These are phyloP conservation scores for Pseudozyma tsukubaensis DNA, from an alignment of 1,284 basidiomycete genomes.

Conservation along the genomic window DNA sequence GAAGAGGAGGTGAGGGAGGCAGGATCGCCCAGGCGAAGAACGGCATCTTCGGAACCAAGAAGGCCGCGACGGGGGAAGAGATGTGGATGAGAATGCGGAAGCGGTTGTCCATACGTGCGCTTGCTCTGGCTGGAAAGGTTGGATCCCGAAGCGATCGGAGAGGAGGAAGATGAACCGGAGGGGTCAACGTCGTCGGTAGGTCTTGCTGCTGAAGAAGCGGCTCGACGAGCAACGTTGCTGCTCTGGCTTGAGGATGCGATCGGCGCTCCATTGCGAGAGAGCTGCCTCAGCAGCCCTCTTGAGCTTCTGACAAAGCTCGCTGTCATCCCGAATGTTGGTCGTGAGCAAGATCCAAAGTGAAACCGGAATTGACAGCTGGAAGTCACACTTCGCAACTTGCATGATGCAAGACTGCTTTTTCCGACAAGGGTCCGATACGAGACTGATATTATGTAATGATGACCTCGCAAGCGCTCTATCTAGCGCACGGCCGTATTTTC, in stretches of 20 bases:
- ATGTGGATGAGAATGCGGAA: slow-evolving; percentile 81
- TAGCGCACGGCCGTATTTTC: no score
- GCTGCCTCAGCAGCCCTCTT: slow-evolving; percentile 12
- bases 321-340: slow-evolving; percentile 7
- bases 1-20: slow-evolving; percentile 3
- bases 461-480: no score
- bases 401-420: slow-evolving; percentile 3
- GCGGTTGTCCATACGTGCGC: slow-evolving; percentile 77
- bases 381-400: not conserved
- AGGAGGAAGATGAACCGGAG: slow-evolving; percentile 11
- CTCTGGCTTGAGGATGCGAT: slow-evolving; percentile 3
- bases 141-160: slow-evolving; percentile 15
- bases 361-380: not conserved
- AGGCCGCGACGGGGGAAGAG: slow-evolving; percentile 72
- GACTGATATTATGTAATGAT: slow-evolving; percentile 2
- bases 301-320: slow-evolving; percentile 13
- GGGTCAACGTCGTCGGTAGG: slow-evolving; percentile 35
- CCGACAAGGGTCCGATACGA: not conserved
- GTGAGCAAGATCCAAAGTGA: not conserved
- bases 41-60: slow-evolving; percentile 44
- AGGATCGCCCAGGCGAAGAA: slow-evolving; percentile 21
- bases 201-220: slow-evolving; percentile 46
- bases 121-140: slow-evolving; percentile 6
- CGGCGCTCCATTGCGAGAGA: slow-evolving; percentile 13
- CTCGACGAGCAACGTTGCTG: slow-evolving; percentile 7